Base-by-base conservation (phyloP, 2,329 filamentous ascomycete genomes). In the Harringtonia lauricola region DNA sequence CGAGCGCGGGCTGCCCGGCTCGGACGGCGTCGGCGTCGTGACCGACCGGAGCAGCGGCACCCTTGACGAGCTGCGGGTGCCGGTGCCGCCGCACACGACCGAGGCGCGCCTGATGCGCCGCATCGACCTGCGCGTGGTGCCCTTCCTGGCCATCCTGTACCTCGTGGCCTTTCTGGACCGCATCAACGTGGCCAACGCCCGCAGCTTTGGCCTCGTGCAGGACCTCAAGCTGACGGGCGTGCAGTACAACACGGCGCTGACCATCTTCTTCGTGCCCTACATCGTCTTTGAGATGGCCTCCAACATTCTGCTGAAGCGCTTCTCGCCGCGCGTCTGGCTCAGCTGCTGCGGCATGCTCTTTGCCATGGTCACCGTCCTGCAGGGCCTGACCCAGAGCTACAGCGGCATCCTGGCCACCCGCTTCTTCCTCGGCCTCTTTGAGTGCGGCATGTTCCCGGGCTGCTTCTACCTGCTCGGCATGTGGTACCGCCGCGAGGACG, bases 401-500 rank as follows among this genome's bases (percentile, higher is more conserved):
- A 52, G 50, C 2, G 57, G 57, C 15, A 54, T 65, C 22, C 45
- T 64, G n/a, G 58, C 54, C 10, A 57, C 56, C 12, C 59, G 63
- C 14, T 66, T 64, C 51, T 57, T 63, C 42, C 55, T 64, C 21
- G 62, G 62, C 21, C 56, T 64, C 33, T 58, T 62, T 28, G 62
- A 64, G 74, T 81, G 36, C 6, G 83, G 81, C 60, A 86, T 88
- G 72, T 86, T 86, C 51, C 82, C 82, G 2, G 83, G 81, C 29
- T 82, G 78, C 40, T 73, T 83, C 57, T 84, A 88, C 56, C 65
- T 89, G 8, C 79, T 88, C 48, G 79, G 85, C 46, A 90, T 90
- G 81, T 94, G 85, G 88, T 98, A 96, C 55, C 80, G 81, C 47
- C 79, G 90, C 47, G 70, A 71, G 36, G 92, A 96, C 64, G 87